phyloP scores from a whole-genome alignment of 2,329 filamentous ascomycete genomes.

The Colletotrichum horii region DNA sequence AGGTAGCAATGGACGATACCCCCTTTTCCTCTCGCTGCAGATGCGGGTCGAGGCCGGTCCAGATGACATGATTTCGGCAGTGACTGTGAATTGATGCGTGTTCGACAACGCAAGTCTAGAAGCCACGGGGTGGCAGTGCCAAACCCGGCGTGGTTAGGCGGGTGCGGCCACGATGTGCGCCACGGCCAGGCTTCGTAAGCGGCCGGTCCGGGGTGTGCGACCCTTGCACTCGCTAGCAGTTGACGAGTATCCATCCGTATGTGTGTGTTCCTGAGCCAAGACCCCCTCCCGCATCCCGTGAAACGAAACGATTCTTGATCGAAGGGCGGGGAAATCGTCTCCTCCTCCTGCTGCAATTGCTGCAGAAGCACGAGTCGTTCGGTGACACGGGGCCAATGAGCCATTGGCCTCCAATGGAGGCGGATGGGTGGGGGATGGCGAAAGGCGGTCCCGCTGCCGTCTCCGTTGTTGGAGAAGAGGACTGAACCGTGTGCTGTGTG shows the following conservation, averaged over 20 bases:
- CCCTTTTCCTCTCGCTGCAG: constrained; percentile 15
- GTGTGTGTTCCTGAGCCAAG: neutral
- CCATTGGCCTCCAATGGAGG: neutral
- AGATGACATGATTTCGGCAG: neutral
- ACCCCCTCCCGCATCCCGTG: constrained; percentile 11
- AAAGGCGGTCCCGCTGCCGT: neutral
- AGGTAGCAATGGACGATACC: constrained; percentile 26
- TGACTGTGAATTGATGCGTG: neutral
- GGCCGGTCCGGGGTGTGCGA: neutral
- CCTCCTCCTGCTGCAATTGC: neutral
- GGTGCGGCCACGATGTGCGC: neutral
- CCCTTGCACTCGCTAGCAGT: neutral
- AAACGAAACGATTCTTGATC: neutral
- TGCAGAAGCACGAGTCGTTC: neutral
- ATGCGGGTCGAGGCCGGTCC: neutral
- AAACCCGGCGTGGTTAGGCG: neutral
- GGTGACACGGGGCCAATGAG: neutral
- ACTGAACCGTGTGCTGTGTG: neutral
- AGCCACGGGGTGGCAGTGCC: constrained; percentile 2
- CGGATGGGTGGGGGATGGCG: neutral
- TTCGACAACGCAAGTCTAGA: neutral
- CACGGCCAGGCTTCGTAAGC: neutral
- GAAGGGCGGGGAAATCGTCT: neutral
- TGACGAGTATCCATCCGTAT: neutral
- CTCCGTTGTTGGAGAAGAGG: neutral